These are phyloP conservation scores for Niveomyces coronatus DNA, from an alignment of 2,329 filamentous ascomycete genomes.

Conservation along the genomic window DNA sequence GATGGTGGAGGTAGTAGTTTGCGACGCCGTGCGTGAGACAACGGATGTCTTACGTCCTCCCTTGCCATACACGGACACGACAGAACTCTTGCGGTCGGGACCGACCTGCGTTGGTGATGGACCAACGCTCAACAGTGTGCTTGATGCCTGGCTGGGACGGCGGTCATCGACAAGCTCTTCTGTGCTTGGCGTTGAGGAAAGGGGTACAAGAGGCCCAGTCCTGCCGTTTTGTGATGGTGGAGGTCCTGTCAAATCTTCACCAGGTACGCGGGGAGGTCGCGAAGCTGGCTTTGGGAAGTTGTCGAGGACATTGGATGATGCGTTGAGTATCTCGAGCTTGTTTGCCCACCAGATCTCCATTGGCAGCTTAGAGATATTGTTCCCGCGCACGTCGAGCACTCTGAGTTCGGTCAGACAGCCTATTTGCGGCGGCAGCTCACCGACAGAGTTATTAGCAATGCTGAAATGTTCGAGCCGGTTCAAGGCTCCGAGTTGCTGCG, in stretches of 20 bases:
- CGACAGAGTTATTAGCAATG: slow-evolving; percentile 83
- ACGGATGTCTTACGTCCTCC: slow-evolving; percentile 79
- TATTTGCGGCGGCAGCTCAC: slow-evolving; percentile 75
- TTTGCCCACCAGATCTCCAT: slow-evolving; percentile 94
- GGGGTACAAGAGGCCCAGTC: slow-evolving; percentile 27
- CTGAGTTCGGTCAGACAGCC: slow-evolving; percentile 77
- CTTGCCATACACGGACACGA: slow-evolving; percentile 70
- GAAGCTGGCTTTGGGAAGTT: slow-evolving; percentile 81
- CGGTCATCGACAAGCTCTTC: slow-evolving; percentile 65
- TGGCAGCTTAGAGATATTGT: slow-evolving; percentile 82
- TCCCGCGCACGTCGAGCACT: slow-evolving; percentile 81
- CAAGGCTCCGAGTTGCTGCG: slow-evolving; percentile 73
- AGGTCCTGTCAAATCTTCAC: slow-evolving; percentile 31
- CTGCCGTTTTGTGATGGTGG: slow-evolving; percentile 29
- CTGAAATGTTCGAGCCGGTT: slow-evolving; percentile 82
- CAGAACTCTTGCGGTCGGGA: slow-evolving; percentile 66
- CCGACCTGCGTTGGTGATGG: slow-evolving; percentile 51
- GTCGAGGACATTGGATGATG: slow-evolving; percentile 88
- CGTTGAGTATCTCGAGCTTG: slow-evolving; percentile 82
- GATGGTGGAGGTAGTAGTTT: slow-evolving; percentile 32
- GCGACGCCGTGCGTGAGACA: slow-evolving; percentile 52
- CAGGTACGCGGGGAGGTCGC: slow-evolving; percentile 52
- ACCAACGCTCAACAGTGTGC: slow-evolving; percentile 63
- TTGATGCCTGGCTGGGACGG: slow-evolving; percentile 76
- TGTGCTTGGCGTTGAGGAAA: slow-evolving; percentile 57